phyloP scores from a whole-genome alignment of 208 protist species.

The Trypanosoma congolense region DNA sequence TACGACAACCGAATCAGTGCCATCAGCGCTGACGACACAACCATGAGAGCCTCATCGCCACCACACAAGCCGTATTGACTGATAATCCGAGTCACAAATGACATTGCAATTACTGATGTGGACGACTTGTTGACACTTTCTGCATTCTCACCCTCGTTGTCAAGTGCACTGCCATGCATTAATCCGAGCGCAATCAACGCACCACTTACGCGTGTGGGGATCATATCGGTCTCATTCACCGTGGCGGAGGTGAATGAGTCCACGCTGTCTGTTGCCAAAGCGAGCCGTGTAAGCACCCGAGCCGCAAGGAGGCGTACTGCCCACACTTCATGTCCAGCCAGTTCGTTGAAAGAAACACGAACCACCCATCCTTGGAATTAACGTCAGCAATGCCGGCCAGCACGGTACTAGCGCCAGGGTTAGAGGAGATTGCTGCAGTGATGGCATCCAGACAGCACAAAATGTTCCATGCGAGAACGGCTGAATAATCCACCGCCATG shows the following conservation, averaged over 20 bases:
- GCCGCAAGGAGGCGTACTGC: constrained; percentile 21
- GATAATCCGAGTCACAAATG: constrained; percentile 38
- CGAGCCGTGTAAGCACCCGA: constrained; percentile 21
- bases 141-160: background rate
- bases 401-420: background rate
- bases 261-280: constrained; percentile 10
- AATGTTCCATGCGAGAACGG: constrained; percentile 18
- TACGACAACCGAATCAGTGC: constrained; percentile 22
- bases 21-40: constrained; percentile 21
- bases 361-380: constrained; percentile 1
- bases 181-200: constrained; percentile 24
- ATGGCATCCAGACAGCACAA: constrained; percentile 15
- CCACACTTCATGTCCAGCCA: constrained; percentile 25
- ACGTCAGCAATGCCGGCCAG: background rate
- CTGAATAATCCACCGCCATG: background rate
- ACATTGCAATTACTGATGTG: constrained; percentile 40
- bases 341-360: constrained; percentile 8
- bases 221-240: constrained; percentile 17
- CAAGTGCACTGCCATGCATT: constrained; percentile 17
- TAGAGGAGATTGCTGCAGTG: background rate
- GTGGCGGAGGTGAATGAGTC: constrained; percentile 19
- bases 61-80: constrained; percentile 25
- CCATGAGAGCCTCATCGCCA: constrained; percentile 12
- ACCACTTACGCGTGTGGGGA: constrained; percentile 27
- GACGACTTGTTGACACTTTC: background rate